Evolutionary conservation across 768 basidiomycete genomes (phyloP).

Genomic region (Nevesoporus exiguus): DNA sequence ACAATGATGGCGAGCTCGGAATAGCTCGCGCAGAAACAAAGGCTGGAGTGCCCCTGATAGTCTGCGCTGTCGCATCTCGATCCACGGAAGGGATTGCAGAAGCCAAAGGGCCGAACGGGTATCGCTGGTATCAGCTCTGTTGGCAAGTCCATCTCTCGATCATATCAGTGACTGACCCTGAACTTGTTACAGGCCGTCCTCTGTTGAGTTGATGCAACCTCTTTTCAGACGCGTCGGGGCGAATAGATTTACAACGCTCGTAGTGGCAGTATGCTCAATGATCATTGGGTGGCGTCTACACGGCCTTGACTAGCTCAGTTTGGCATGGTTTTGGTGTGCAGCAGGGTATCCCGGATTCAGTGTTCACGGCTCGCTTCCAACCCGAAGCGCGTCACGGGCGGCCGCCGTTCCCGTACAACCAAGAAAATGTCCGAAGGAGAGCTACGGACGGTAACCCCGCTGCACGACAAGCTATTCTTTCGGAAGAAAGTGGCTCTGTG

Average conservation of each 20-base stretch:
- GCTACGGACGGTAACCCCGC: conserved; percentile 31
- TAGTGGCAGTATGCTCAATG: conserved; percentile 46
- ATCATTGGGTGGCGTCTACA: conserved; percentile 43
- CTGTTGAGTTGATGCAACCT: conserved; percentile 37
- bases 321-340: conserved; percentile 38
- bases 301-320: conserved; percentile 39
- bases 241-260: conserved; percentile 40
- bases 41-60: conserved; percentile 41
- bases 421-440: conserved; percentile 23
- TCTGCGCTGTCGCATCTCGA: conserved; percentile 35
- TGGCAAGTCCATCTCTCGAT: background rate
- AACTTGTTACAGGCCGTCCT: conserved; percentile 33
- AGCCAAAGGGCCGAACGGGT: conserved; percentile 39
- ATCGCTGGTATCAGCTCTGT: conserved; percentile 51
- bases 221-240: conserved; percentile 42
- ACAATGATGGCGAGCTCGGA: conserved; percentile 41
- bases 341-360: conserved; percentile 43
- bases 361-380: conserved; percentile 40
- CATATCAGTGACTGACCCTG: background rate
- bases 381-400: conserved; percentile 28
- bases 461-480: conserved; percentile 29
- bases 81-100: conserved; percentile 48
- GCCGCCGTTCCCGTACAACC: conserved; percentile 36
- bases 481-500: conserved; percentile 37
- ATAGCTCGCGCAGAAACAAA: conserved; percentile 42